Conservation (phyloP, 2,329 filamentous ascomycete species). For the Paracoccidioides lutzii region DNA sequence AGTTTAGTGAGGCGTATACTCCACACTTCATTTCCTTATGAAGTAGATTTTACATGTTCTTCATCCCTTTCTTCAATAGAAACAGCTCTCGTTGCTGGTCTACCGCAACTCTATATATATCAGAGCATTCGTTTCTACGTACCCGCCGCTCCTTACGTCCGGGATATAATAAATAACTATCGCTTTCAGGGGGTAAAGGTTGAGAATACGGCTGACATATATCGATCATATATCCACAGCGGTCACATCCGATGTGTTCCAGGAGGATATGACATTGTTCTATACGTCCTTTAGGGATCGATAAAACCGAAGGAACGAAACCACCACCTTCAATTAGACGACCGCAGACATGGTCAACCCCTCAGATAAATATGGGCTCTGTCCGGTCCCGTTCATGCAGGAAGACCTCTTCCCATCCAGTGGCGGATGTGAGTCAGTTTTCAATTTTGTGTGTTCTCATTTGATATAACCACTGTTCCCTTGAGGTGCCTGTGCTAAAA, state of each 20-base stretch:
- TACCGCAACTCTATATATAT: background rate
- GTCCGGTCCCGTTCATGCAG: conserved; percentile 58
- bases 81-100: background rate
- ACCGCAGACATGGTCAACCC: background rate
- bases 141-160: background rate
- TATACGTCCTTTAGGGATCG: background rate
- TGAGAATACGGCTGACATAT: background rate
- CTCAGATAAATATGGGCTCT: conserved; percentile 34
- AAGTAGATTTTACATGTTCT: background rate
- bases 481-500: conserved; percentile 16
- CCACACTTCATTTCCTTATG: background rate
- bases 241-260: background rate
- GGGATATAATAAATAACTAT: background rate
- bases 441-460: background rate
- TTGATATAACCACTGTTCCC: conserved; percentile 2
- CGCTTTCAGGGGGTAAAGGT: background rate
- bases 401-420: conserved; percentile 44
- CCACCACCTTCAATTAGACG: background rate
- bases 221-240: background rate
- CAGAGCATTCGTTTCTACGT: background rate
- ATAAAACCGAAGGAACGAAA: background rate
- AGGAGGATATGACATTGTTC: background rate
- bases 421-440: conserved; percentile 47
- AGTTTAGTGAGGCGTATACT: background rate
- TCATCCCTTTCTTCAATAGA: background rate